These are phyloP conservation scores for Asterophora parasitica DNA, from an alignment of 768 basidiomycete genomes.

Conservation along the genomic window DNA sequence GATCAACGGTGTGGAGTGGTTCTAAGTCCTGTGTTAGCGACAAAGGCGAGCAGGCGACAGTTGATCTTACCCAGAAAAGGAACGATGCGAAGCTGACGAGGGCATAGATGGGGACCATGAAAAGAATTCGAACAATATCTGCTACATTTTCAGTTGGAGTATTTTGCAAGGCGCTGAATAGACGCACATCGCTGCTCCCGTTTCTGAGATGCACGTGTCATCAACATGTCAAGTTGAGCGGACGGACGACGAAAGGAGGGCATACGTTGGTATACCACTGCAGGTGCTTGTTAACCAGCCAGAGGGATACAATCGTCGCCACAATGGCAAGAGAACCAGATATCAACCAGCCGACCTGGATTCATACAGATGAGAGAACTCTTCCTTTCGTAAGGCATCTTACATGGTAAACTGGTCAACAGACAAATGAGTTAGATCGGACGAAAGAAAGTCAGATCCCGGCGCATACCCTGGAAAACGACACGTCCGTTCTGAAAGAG, in stretches of 20 bases:
- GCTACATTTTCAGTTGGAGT: not conserved
- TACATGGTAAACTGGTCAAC: conserved; percentile 52
- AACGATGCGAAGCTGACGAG: conserved; percentile 63
- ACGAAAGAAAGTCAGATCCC: not conserved
- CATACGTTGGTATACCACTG: conserved; percentile 65
- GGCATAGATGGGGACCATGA: conserved; percentile 78
- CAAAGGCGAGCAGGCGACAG: not conserved
- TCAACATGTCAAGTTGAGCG: not conserved
- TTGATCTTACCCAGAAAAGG: conserved; percentile 56
- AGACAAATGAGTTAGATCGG: conserved; percentile 1
- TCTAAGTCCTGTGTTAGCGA: conserved; percentile 28
- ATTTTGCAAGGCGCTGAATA: not conserved
- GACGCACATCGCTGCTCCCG: conserved; percentile 60
- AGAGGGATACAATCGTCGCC: conserved; percentile 54
- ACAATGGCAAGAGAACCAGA: conserved; percentile 54
- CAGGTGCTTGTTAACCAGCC: conserved; percentile 73
- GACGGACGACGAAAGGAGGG: not conserved
- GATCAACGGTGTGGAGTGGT: conserved; percentile 64
- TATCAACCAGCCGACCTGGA: conserved; percentile 66
- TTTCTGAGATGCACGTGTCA: conserved; percentile 39
- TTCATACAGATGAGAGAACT: not conserved
- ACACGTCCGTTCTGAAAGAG: conserved; percentile 59
- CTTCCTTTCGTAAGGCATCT: conserved; percentile 5
- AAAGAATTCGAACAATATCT: conserved; percentile 72
- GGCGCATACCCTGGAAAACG: conserved; percentile 48